These are phyloP conservation scores for Aureobasidium sp. DNA, from an alignment of 2,329 filamentous ascomycete species.

Conservation along the genomic window DNA sequence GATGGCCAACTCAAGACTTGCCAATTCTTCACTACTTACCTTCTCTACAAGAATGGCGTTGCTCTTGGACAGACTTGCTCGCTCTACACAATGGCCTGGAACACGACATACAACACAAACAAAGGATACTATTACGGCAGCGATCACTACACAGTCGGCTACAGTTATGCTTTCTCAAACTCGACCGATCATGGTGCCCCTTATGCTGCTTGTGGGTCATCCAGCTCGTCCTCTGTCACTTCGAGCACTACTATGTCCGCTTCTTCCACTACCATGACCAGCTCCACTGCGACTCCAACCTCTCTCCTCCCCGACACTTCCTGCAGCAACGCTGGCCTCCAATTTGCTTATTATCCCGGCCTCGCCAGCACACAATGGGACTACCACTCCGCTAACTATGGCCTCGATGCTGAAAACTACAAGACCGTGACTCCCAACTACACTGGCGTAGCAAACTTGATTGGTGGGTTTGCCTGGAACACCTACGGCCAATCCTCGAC, in stretches of 20 bases:
- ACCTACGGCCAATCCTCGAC: not conserved
- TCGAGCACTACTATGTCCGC: not conserved
- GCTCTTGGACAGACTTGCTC: conserved; percentile 24
- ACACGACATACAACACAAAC: conserved; percentile 22
- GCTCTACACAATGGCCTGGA: conserved; percentile 23
- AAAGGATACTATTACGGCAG: conserved; percentile 20
- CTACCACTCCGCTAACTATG: not conserved
- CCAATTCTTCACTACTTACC: conserved; percentile 30
- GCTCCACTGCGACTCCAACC: not conserved
- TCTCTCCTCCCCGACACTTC: not conserved
- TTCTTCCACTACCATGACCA: not conserved
- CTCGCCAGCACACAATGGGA: not conserved
- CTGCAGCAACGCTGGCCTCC: not conserved
- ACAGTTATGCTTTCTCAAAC: conserved; percentile 20
- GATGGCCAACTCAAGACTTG: conserved; percentile 21
- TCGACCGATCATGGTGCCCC: conserved; percentile 14
- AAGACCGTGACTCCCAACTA: not conserved
- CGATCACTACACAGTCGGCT: conserved; percentile 21
- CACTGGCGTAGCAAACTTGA: not conserved
- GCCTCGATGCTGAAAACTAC: not conserved
- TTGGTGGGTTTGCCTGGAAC: not conserved
- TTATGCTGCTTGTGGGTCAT: conserved; percentile 13
- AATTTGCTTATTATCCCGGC: not conserved
- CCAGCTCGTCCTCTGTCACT: conserved; percentile 8
- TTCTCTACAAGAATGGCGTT: conserved; percentile 23